Evolutionary conservation across 2,329 filamentous ascomycete genomes (phyloP).

Genomic region (Ascocoryne sarcoides): DNA sequence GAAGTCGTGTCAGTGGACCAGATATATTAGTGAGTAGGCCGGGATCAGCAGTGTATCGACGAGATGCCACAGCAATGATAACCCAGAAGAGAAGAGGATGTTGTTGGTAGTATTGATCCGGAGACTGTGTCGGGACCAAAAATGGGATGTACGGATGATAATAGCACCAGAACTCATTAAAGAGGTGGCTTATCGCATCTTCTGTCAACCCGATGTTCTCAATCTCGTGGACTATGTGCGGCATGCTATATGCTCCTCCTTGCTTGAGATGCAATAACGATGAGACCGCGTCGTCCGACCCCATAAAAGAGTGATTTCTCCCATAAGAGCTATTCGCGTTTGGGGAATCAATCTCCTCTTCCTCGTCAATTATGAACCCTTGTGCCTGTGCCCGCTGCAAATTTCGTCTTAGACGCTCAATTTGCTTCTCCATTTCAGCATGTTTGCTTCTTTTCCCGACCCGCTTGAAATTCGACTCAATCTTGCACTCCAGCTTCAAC

Average conservation of each 20-base stretch:
- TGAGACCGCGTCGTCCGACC: constrained; percentile 59
- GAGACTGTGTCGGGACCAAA: constrained; percentile 54
- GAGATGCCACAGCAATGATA: constrained; percentile 65
- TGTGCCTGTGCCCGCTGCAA: constrained; percentile 51
- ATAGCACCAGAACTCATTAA: constrained; percentile 64
- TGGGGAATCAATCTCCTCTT: constrained; percentile 51
- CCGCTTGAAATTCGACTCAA: constrained; percentile 81
- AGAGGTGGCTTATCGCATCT: constrained; percentile 54
- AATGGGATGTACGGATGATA: constrained; percentile 76
- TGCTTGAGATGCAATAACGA: constrained; percentile 58
- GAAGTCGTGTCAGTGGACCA: constrained; percentile 57
- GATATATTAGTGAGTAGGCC: constrained; percentile 57
- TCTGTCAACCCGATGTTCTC: constrained; percentile 57
- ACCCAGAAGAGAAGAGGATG: constrained; percentile 81
- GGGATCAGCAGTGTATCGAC: constrained; percentile 55
- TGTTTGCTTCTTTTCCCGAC: constrained; percentile 75
- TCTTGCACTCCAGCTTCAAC: constrained; percentile 74
- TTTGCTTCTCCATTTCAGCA: constrained; percentile 79
- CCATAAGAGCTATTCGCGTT: constrained; percentile 47
- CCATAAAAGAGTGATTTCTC: constrained; percentile 52
- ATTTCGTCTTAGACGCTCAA: constrained; percentile 57
- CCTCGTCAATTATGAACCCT: constrained; percentile 45
- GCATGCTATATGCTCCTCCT: constrained; percentile 42
- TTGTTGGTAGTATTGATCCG: constrained; percentile 68
- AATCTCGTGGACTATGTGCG: constrained; percentile 33